Evolutionary conservation across 163 green algal genomes (phyloP), one percentile per base, ranked within the genome.

Genomic region (Volvox carteri): DNA sequence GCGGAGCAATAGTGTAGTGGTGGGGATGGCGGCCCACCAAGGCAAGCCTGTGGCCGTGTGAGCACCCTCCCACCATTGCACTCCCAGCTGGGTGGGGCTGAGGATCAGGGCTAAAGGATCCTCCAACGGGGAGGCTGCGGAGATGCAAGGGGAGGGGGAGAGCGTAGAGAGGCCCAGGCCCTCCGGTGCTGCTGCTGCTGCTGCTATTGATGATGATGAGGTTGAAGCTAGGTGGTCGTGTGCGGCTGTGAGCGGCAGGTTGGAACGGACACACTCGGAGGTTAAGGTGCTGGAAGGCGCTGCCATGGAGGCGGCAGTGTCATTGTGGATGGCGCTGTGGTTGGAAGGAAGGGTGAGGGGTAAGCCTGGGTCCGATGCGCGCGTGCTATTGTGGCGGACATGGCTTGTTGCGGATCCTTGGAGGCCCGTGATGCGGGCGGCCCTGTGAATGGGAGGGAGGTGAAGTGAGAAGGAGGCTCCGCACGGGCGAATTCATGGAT

Each of bases 1-100:
- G 46, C 85, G 78, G 4, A 90, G 0, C 4, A 42, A 84, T 16
- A 92, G 44, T 12, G 89, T 88, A 54, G 67, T 65, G 7, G 44
- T 42, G 6, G 89, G 89, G n/a, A 92, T 90, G 35, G 76, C 28
- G 8, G 89, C 89, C 89, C 89, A 92, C 89, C 89, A 92, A 30
- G 89, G 89, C 28, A 92, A 44, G 11, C 78, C 70, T 0, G 21
- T 89, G 42, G 41, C 39, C 18, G 73, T 14, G 37, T 92, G 89
- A 14, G 33, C 89, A 4, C 48, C 68, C 62, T 92, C 84, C 84
- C 84, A 90, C 4, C 87, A 19, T 76, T 91, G 86, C 50, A 41
- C 62, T 12, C 86, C 86, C 3, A 91, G 86, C 48, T 91, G 86
- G 21, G 65, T 56, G 30, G 81, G 81, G 65, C 65, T 87, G 7